phyloP scores from a whole-genome alignment of 1,284 basidiomycete genomes.

The Melampsora larici-populina region DNA sequence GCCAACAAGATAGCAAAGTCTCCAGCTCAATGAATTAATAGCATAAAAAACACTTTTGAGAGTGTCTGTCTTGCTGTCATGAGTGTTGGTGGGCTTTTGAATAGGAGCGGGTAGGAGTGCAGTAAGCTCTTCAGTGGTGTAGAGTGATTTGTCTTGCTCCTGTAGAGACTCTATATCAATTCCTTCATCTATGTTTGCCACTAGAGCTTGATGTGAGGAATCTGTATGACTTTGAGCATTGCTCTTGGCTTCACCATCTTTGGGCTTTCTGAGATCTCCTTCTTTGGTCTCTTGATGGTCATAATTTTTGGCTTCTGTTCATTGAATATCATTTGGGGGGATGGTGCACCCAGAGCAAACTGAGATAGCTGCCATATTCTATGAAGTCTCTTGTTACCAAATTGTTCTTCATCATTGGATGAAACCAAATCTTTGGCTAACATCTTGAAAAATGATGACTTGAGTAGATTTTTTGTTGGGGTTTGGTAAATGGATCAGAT shows the following conservation, averaged over 20 bases:
- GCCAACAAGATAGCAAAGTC: slow-evolving; percentile 37
- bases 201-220: background rate
- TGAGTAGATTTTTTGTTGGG: slow-evolving; percentile 31
- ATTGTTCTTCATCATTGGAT: background rate
- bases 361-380: slow-evolving; percentile 34
- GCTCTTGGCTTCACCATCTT: background rate
- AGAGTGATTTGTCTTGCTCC: background rate
- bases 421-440: slow-evolving; percentile 38
- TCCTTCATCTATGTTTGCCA: background rate
- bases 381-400: slow-evolving; percentile 21
- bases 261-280: slow-evolving; percentile 2
- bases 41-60: slow-evolving; percentile 28
- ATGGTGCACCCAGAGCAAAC: slow-evolving; percentile 35
- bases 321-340: background rate
- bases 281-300: background rate
- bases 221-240: background rate
- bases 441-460: slow-evolving; percentile 41
- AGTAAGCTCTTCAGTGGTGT: slow-evolving; percentile 7
- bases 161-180: background rate
- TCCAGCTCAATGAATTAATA: slow-evolving; percentile 32
- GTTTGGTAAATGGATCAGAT: slow-evolving; percentile 37
- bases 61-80: background rate
- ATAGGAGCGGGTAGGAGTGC: background rate
- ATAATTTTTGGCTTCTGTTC: background rate
- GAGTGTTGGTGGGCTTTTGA: background rate